Percentiles rank a stretch among this genome's conserved stretches.
phyloP scores from a whole-genome alignment of 768 basidiomycete species.

The Termitomyces sp. region DNA sequence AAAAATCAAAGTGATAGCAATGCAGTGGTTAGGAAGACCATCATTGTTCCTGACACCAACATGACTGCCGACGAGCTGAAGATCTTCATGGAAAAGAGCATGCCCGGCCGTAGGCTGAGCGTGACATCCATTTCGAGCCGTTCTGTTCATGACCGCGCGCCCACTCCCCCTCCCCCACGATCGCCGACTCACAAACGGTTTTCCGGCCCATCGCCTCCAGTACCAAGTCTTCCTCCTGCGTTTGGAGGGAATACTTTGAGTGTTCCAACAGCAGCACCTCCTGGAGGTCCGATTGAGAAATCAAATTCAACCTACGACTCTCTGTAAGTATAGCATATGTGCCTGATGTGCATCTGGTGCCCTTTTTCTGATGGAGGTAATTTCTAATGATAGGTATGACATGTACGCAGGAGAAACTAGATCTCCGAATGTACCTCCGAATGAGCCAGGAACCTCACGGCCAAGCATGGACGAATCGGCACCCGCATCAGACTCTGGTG shows the following conservation, averaged over 20 bases:
- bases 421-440: constrained; percentile 25
- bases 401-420: constrained; percentile 68
- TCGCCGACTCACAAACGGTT: constrained; percentile 51
- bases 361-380: constrained; percentile 12
- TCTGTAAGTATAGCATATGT: constrained; percentile 45
- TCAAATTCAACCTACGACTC: constrained; percentile 73
- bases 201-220: constrained; percentile 66
- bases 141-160: constrained; percentile 76
- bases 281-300: constrained; percentile 49
- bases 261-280: constrained; percentile 28
- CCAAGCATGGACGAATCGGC: constrained; percentile 21
- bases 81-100: constrained; percentile 49
- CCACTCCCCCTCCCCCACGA: constrained; percentile 81
- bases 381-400: constrained; percentile 53
- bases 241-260: constrained; percentile 33
- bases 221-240: constrained; percentile 57
- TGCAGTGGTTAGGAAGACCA: constrained; percentile 68
- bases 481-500: constrained; percentile 39
- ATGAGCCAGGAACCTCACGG: constrained; percentile 30
- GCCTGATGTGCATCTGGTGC: constrained; percentile 8
- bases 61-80: constrained; percentile 53
- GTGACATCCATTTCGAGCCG: constrained; percentile 56
- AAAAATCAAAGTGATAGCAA: constrained; percentile 29
- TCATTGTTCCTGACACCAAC: constrained; percentile 68
- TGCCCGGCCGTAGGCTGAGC: constrained; percentile 59